Evolutionary conservation across 202 grass and related monocot species (phyloP).

Genomic region (Setaria viridis): DNA sequence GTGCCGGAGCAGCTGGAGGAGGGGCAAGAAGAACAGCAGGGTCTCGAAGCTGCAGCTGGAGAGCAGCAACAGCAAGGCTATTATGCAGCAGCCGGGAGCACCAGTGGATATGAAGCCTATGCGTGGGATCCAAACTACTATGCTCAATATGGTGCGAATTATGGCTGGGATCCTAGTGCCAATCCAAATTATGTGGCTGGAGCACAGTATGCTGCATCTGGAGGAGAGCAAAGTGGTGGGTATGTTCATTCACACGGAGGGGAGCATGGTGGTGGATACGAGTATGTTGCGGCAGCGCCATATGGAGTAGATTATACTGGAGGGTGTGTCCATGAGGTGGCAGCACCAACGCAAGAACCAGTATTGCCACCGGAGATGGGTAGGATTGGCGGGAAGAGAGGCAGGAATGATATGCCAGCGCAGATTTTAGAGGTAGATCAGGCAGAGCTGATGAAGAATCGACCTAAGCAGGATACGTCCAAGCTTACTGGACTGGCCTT

Average conservation of each 20-base stretch:
- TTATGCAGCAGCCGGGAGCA: slow-evolving; percentile 50
- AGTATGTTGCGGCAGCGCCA: not conserved
- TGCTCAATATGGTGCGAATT: slow-evolving; percentile 42
- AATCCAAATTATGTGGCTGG: slow-evolving; percentile 49
- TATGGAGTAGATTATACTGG: slow-evolving; percentile 54
- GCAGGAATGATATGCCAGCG: slow-evolving; percentile 66
- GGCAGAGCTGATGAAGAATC: slow-evolving; percentile 91
- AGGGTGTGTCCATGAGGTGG: slow-evolving; percentile 27
- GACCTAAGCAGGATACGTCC: slow-evolving; percentile 79
- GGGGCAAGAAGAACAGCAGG: slow-evolving; percentile 36
- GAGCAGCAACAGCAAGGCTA: slow-evolving; percentile 47
- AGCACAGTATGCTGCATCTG: slow-evolving; percentile 43
- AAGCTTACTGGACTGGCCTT: slow-evolving; percentile 93
- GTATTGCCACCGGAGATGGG: slow-evolving; percentile 52
- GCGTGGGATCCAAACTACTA: slow-evolving; percentile 55
- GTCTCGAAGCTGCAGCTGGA: slow-evolving; percentile 26
- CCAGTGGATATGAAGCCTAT: slow-evolving; percentile 49
- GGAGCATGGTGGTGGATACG: slow-evolving; percentile 38
- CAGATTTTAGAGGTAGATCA: slow-evolving; percentile 92
- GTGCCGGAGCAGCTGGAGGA: slow-evolving; percentile 25
- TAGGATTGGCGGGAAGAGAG: slow-evolving; percentile 82
- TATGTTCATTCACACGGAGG: slow-evolving; percentile 28
- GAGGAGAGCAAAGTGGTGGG: slow-evolving; percentile 48
- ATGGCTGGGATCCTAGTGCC: slow-evolving; percentile 54
- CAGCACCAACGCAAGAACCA: slow-evolving; percentile 22